Evolutionary conservation across 495 filamentous ascomycete genomes (phyloP).

Genomic region (Ramalina intermedia): DNA sequence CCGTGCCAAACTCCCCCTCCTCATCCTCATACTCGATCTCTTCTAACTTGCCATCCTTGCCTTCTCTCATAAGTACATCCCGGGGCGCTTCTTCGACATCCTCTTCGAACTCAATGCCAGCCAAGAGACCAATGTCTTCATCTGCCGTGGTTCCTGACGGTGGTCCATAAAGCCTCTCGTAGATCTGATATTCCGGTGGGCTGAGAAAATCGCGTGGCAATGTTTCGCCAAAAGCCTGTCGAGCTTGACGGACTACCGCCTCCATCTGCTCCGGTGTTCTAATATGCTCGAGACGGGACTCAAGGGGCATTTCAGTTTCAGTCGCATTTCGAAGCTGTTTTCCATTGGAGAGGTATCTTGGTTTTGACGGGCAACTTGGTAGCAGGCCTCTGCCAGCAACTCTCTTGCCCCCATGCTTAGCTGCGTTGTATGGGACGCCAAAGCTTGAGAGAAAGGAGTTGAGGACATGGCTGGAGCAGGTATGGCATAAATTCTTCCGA

Average conservation of each 20-base stretch:
- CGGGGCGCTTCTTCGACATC: slow-evolving; percentile 23
- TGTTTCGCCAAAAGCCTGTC: slow-evolving; percentile 60
- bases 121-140: slow-evolving; percentile 41
- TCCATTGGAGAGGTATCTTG: background rate
- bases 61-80: slow-evolving; percentile 39
- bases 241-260: slow-evolving; percentile 49
- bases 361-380: background rate
- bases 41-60: slow-evolving; percentile 43
- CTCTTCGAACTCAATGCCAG: slow-evolving; percentile 19
- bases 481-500: slow-evolving; percentile 5
- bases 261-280: slow-evolving; percentile 27
- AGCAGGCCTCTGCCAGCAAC: background rate
- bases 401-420: slow-evolving; percentile 1
- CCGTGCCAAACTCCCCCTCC: background rate
- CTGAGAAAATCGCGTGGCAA: slow-evolving; percentile 62
- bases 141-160: slow-evolving; percentile 40
- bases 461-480: slow-evolving; percentile 6
- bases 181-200: slow-evolving; percentile 55
- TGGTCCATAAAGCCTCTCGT: slow-evolving; percentile 67
- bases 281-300: background rate
- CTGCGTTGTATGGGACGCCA: slow-evolving; percentile 4
- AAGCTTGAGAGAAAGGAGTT: slow-evolving; percentile 1
- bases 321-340: background rate
- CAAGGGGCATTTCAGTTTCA: background rate
- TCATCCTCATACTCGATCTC: slow-evolving; percentile 30